Evolutionary conservation across 306 rosid species (phyloP).

Genomic region (Casuarina equisetifolia): DNA sequence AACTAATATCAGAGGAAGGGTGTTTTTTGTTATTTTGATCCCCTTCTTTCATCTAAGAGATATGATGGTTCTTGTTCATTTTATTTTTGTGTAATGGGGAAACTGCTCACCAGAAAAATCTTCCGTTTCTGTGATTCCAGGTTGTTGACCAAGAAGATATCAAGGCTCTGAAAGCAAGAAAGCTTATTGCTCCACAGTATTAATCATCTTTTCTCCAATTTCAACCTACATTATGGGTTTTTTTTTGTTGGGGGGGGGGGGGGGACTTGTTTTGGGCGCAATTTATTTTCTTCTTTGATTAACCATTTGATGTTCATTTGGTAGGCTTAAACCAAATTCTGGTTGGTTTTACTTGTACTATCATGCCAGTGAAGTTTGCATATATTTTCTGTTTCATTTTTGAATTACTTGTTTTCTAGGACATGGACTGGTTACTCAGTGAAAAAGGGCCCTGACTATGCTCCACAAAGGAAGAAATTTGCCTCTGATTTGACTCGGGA

Average conservation of each 20-base stretch:
- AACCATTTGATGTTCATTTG: neutral
- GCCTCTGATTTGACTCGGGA: constrained; percentile 83
- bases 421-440: constrained; percentile 71
- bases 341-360: neutral
- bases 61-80: constrained; percentile 3
- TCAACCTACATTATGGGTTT: too few species aligned
- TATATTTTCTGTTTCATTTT: constrained; percentile 3
- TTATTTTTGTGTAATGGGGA: neutral
- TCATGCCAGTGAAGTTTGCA: constrained; percentile 4
- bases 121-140: constrained; percentile 41
- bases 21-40: too few species aligned
- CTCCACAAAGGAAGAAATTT: constrained; percentile 71
- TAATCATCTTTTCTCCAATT: constrained; percentile 9
- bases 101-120: constrained; percentile 21
- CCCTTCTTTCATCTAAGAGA: too few species aligned
- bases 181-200: constrained; percentile 74
- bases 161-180: constrained; percentile 71
- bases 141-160: constrained; percentile 58
- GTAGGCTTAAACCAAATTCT: neutral
- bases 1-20: neutral
- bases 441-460: constrained; percentile 75
- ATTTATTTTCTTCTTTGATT: neutral
- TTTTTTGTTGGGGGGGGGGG: too few species aligned
- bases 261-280: too few species aligned
- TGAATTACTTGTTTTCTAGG: constrained; percentile 37